Evolutionary conservation across 2,329 filamentous ascomycete species (phyloP), one percentile per base, ranked within the genome.

Genomic region (Penicillium sp.): DNA sequence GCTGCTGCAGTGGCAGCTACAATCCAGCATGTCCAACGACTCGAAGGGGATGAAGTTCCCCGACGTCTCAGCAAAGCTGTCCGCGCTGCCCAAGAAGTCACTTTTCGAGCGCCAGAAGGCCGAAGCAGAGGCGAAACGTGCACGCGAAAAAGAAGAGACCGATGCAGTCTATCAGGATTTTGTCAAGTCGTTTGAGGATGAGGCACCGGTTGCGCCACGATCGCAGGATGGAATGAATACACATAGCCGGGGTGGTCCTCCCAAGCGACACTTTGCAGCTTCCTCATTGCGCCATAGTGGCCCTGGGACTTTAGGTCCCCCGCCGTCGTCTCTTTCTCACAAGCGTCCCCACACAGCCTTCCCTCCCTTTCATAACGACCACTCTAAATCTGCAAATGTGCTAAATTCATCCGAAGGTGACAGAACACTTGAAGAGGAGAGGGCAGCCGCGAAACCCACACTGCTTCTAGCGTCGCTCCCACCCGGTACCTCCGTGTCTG

Each of bases 111-210:
- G 86, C 61, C 88, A 95, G 68, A 89, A 88, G 69, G 88, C 88
- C 52, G 89, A 95, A 67, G 88, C 88, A 49, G 89, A 95, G 75
- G 89, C 89, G 19, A 95, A 95, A 73, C 84, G 88, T 51, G 80
- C 82, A 59, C 81, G 89, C 58, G 91, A 95, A 70, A 87, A 86
- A 63, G 89, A 86, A 58, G 91, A 95, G 72, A 95, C 88, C 6
- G 88, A 87, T 18, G 89, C 89, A 19, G 89, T 90, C 0, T 88
- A 91, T 68, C 83, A 89, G 60, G 89, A 92, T 57, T 95, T 95
- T 59, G 82, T 93, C 49, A 92, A 92, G 70, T 89, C 75, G 16
- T 79, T 77, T 55, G 77, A 75, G 49, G 75, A 74, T 55, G 76
- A 76, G 53, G 64, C 61, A 1, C 46, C 51, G 5, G 41, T 34